Percentiles rank a stretch among this genome's conserved stretches.
These are phyloP conservation scores for Microsporum ferrugineum DNA, from an alignment of 2,329 filamentous ascomycete genomes.

Conservation along the genomic window DNA sequence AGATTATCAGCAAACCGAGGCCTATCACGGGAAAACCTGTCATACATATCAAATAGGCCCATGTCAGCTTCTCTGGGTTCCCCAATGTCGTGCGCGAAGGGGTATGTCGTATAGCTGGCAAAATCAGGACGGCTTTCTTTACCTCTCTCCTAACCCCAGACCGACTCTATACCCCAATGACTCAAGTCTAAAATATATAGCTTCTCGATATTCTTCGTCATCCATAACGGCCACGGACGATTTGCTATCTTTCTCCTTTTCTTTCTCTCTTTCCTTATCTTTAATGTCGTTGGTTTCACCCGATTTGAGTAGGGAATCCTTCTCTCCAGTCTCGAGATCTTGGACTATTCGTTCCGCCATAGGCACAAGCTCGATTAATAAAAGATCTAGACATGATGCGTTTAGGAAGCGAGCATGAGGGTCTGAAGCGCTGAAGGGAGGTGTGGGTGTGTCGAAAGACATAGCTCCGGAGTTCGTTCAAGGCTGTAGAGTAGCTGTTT, in stretches of 20 bases:
- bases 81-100: background rate
- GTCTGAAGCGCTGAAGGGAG: slow-evolving; percentile 60
- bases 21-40: slow-evolving; percentile 47
- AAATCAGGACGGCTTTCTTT: slow-evolving; percentile 3
- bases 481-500: background rate
- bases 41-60: background rate
- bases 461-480: slow-evolving; percentile 31
- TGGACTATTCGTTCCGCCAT: slow-evolving; percentile 78
- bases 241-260: slow-evolving; percentile 16
- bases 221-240: slow-evolving; percentile 22
- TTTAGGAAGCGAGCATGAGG: slow-evolving; percentile 65
- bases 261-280: slow-evolving; percentile 5
- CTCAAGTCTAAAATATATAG: slow-evolving; percentile 75
- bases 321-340: slow-evolving; percentile 40
- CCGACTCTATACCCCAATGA: slow-evolving; percentile 81
- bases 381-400: slow-evolving; percentile 79
- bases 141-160: slow-evolving; percentile 84
- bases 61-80: background rate
- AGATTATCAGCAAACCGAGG: slow-evolving; percentile 85
- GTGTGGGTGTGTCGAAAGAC: slow-evolving; percentile 62
- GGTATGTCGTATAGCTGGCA: background rate
- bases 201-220: slow-evolving; percentile 68
- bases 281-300: background rate
- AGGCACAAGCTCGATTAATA: slow-evolving; percentile 92
- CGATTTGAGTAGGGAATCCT: background rate